These are phyloP conservation scores for Salix udensis DNA, from an alignment of 345 rosid species.

Conservation along the genomic window DNA sequence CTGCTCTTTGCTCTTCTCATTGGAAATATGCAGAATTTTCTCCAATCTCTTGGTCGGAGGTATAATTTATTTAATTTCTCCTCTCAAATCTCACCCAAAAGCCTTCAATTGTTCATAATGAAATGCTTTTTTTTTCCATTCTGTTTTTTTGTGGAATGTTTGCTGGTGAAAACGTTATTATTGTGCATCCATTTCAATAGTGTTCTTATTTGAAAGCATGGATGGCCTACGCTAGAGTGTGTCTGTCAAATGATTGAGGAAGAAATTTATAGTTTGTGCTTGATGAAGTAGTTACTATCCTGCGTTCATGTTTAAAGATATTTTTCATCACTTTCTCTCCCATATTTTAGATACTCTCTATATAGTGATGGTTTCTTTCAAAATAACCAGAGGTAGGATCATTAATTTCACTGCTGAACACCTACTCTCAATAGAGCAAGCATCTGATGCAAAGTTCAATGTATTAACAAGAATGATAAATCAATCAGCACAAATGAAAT, in stretches of 20 bases:
- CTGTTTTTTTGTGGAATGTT: not conserved
- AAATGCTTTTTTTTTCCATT: no score
- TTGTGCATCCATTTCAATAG: not conserved
- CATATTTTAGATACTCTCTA: not conserved
- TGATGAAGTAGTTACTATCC: not conserved
- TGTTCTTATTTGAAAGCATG: not conserved
- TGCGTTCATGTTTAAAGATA: not conserved
- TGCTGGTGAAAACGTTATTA: not conserved
- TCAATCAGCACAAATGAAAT: not conserved
- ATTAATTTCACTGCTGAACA: not conserved
- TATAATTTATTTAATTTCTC: constrained; percentile 17
- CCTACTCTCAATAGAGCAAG: not conserved
- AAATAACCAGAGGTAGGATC: no score
- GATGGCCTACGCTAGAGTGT: not conserved
- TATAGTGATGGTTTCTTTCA: not conserved
- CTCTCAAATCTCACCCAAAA: not conserved
- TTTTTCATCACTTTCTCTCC: not conserved
- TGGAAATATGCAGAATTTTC: constrained; percentile 95
- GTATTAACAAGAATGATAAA: not conserved
- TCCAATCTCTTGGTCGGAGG: constrained; percentile 82
- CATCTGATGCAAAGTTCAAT: not conserved
- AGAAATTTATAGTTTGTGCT: not conserved
- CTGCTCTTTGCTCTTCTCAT: constrained; percentile 88
- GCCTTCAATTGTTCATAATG: not conserved
- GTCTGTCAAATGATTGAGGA: not conserved